Evolutionary conservation across 2,329 filamentous ascomycete genomes (phyloP).

Genomic region (Penicillium sp.): DNA sequence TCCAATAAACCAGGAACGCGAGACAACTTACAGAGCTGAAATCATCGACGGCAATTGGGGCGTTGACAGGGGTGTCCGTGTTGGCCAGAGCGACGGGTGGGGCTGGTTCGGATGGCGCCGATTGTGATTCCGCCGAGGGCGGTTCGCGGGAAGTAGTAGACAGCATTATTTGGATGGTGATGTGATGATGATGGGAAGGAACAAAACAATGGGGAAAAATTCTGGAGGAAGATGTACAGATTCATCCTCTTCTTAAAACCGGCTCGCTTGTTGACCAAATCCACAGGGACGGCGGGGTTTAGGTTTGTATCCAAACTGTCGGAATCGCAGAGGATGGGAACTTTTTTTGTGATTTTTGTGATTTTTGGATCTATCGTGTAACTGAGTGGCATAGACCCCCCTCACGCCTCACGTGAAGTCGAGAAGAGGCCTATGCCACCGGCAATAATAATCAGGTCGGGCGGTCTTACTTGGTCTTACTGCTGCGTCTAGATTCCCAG

Average conservation of each 20-base stretch:
- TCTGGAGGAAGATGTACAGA: neutral
- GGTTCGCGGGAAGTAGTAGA: neutral
- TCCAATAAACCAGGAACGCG: neutral
- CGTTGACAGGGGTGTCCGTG: conserved; percentile 12
- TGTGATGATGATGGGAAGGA: neutral
- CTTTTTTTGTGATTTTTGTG: no score
- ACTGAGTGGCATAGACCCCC: no score
- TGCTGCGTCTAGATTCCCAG: no score
- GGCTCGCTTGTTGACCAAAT: neutral
- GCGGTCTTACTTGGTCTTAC: no score
- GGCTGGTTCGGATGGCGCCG: conserved; percentile 3
- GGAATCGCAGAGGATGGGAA: conserved; percentile 7
- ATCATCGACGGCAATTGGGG: conserved; percentile 25
- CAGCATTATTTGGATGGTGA: neutral
- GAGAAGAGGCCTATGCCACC: no score
- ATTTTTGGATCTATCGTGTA: conserved; percentile 9
- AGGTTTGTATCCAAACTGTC: conserved; percentile 22
- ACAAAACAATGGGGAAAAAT: neutral
- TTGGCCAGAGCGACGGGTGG: neutral
- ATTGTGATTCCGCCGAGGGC: neutral
- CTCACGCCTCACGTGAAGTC: no score
- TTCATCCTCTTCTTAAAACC: neutral
- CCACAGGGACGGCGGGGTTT: neutral
- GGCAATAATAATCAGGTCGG: no score
- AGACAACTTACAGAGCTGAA: conserved; percentile 21